Base-by-base conservation (phyloP, 805 yeast genomes). In the Suhomyces sp. region DNA sequence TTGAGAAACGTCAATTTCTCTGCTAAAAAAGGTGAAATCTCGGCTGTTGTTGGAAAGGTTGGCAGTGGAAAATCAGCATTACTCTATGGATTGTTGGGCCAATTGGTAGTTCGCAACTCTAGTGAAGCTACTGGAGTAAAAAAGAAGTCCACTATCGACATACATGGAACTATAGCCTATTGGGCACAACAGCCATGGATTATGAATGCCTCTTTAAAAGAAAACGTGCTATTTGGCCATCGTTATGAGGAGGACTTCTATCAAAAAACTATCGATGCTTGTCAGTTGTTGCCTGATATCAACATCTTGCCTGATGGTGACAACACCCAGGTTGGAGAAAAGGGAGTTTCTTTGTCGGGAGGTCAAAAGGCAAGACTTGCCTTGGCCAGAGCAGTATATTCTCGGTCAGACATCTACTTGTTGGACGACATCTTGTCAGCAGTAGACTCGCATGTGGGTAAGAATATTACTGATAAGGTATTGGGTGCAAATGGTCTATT, bases 301-400 rank as follows among this genome's bases (percentile, higher is more conserved):
- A 62, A 60, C n/a, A 60, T 60, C 3, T 57, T 66, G 40, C 70
- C 70, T 10, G 62, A 66, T 48, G 68, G 68, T 1, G 69, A 66
- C 46, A 59, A 63, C 10, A 66, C 69, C 0, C 56, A 62, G 8
- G 70, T 66, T 8, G 70, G 70, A 5, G 70, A 66, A 35, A 63
- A 65, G 46, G 70, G 70, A 17, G 67, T 66, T 13, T 61, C 68
- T 9, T 60, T 66, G 19, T 65, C 69, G 7, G 70, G 70, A 22
- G 70, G 70, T 8, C 70, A 66, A 33, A 66, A 64, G 50, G 70
- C 70, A 6, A 57, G 70, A 48, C 58, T 66, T 10, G 63, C 69
- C 0, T 61, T 66, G 52, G 70, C 70, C 2, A 60, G 70, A 41
- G 70, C 70, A 1, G 62, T 66, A 13, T 66, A 66, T 48, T 59